A percentile compares a stretch with the other conserved stretches of the same genome.
Evolutionary conservation across 192 early-diverging fungal species (phyloP).

Genomic region (Entomortierella parvispora): DNA sequence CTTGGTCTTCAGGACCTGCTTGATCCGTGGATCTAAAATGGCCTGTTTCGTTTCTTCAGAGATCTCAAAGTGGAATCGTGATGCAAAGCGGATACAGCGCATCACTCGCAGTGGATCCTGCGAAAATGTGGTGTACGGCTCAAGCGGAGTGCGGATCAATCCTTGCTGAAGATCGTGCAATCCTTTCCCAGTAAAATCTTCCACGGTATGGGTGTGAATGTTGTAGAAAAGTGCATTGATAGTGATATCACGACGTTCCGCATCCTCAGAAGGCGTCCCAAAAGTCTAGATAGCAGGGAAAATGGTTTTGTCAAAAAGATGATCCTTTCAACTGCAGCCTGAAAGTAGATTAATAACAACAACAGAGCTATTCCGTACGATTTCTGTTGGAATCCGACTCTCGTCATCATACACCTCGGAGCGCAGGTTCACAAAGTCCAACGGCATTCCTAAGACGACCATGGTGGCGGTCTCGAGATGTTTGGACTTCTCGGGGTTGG

Average conservation of each 20-base stretch:
- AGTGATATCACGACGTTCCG: conserved; percentile 91
- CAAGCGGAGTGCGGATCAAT: conserved; percentile 88
- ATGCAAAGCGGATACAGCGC: conserved; percentile 93
- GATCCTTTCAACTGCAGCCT: background rate
- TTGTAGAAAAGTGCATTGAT: conserved; percentile 99
- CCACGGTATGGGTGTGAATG: conserved; percentile 81
- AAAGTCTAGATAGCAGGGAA: conserved; percentile 59
- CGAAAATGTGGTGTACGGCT: conserved; percentile 86
- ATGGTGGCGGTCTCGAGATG: conserved; percentile 96
- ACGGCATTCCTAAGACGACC: conserved; percentile 71
- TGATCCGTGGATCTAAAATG: conserved; percentile 64
- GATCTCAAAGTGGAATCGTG: conserved; percentile 83
- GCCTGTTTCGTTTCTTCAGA: conserved; percentile 74
- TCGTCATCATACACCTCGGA: conserved; percentile 86
- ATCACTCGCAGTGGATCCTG: conserved; percentile 97
- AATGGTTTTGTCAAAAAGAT: background rate
- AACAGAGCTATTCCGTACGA: conserved; percentile 54
- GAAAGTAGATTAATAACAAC: background rate
- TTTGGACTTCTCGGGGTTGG: conserved; percentile 94
- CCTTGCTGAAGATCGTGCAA: conserved; percentile 76
- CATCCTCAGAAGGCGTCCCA: conserved; percentile 93
- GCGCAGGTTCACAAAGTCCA: conserved; percentile 97
- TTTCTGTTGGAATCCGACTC: conserved; percentile 74
- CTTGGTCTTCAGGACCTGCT: conserved; percentile 75
- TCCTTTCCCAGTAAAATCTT: conserved; percentile 88